A percentile compares a stretch with the other conserved stretches of the same genome.
These are phyloP conservation scores for Penicillium sp. DNA, from an alignment of 2,329 filamentous ascomycete species.

Conservation along the genomic window DNA sequence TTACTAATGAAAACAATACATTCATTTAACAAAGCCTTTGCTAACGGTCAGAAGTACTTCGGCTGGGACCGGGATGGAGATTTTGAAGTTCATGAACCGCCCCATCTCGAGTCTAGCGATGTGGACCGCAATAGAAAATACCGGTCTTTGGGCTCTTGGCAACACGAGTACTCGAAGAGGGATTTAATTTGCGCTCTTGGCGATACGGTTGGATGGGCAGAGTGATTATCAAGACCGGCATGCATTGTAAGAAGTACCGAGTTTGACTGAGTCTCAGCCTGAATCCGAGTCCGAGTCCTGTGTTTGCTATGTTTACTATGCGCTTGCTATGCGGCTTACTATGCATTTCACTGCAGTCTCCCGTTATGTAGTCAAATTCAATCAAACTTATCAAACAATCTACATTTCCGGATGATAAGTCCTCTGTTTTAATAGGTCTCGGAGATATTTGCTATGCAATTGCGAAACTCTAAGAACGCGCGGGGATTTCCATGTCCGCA, in stretches of 20 bases:
- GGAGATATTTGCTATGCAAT: too few relatives aligned
- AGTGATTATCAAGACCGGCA: neutral
- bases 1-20: neutral
- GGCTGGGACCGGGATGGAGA: neutral
- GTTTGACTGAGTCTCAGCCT: neutral
- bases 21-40: neutral
- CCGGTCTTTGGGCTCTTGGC: neutral
- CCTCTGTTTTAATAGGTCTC: too few relatives aligned
- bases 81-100: neutral
- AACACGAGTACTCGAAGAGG: neutral
- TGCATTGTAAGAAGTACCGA: neutral
- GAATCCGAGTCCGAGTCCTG: neutral
- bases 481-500: neutral
- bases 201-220: neutral
- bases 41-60: neutral
- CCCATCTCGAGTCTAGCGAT: neutral
- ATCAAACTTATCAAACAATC: neutral
- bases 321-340: neutral
- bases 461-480: neutral
- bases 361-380: neutral
- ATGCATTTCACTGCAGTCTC: neutral
- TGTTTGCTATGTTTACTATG: neutral
- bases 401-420: neutral
- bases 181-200: neutral
- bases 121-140: neutral